These are phyloP conservation scores for Oleoguttula mirabilis DNA, from an alignment of 495 filamentous ascomycete species.

Conservation along the genomic window DNA sequence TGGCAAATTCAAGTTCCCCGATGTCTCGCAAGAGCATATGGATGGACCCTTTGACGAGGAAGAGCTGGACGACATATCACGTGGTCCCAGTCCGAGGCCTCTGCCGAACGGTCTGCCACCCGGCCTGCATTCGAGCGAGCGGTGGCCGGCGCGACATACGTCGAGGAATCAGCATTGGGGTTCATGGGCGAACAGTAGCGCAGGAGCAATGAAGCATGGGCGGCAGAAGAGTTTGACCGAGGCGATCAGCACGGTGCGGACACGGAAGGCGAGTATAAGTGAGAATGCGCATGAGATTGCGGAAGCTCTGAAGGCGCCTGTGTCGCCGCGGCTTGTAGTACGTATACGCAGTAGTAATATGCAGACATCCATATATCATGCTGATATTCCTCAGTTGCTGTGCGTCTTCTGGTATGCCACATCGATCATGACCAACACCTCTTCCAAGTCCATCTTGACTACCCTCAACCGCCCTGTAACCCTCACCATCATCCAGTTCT, in stretches of 20 bases:
- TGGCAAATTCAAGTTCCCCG: slow-evolving; percentile 22
- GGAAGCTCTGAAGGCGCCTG: slow-evolving; percentile 75
- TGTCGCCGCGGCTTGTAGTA: slow-evolving; percentile 81
- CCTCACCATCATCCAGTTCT: slow-evolving; percentile 89
- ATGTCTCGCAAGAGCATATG: slow-evolving; percentile 10
- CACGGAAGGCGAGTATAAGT: slow-evolving; percentile 67
- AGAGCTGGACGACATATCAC: slow-evolving; percentile 6
- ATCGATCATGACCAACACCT: slow-evolving; percentile 91
- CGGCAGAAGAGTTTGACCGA: slow-evolving; percentile 77
- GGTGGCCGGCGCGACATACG: slow-evolving; percentile 36
- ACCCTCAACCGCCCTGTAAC: slow-evolving; percentile 86
- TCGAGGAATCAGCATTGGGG: slow-evolving; percentile 34
- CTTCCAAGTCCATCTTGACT: slow-evolving; percentile 93
- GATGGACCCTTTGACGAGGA: slow-evolving; percentile 5
- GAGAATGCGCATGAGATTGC: slow-evolving; percentile 89
- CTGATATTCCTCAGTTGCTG: slow-evolving; percentile 33
- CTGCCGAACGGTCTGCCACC: slow-evolving; percentile 12
- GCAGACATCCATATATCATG: background rate
- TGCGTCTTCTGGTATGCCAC: slow-evolving; percentile 88
- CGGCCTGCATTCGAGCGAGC: slow-evolving; percentile 23
- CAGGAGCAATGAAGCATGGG: slow-evolving; percentile 40
- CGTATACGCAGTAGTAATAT: slow-evolving; percentile 28
- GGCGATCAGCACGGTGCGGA: slow-evolving; percentile 67
- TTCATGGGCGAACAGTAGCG: slow-evolving; percentile 37
- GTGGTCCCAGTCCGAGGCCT: slow-evolving; percentile 15